Evolutionary conservation across 2,329 filamentous ascomycete species (phyloP).

Genomic region (Penicillium brevicompactum): DNA sequence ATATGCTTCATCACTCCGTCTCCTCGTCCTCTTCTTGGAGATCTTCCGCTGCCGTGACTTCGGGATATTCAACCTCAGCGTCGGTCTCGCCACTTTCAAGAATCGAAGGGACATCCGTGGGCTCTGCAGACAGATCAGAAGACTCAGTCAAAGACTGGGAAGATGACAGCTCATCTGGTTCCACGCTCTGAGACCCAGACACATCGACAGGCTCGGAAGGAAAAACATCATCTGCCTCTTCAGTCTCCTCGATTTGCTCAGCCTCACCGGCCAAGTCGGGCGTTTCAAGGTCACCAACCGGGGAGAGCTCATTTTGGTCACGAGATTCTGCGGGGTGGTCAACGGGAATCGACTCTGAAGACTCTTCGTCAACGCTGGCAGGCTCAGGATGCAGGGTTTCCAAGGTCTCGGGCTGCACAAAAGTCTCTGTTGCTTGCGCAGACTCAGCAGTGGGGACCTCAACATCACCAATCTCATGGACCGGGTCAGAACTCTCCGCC

Average conservation of each 20-base stretch:
- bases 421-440: neutral
- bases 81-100: neutral
- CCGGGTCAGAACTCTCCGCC: neutral
- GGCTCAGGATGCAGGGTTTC: neutral
- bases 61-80: neutral
- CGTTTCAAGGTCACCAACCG: neutral
- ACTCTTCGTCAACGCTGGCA: neutral
- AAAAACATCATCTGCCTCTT: neutral
- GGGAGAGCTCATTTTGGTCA: no score
- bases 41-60: neutral
- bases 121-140: neutral
- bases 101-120: neutral
- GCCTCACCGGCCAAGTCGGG: neutral
- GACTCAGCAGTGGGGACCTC: neutral
- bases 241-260: neutral
- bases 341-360: neutral
- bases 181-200: neutral
- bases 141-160: neutral
- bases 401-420: neutral
- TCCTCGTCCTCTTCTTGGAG: neutral
- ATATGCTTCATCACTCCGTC: slow-evolving; percentile 3
- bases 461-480: neutral
- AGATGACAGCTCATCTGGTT: neutral
- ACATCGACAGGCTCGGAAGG: neutral
- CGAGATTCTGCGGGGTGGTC: neutral